phyloP scores from a whole-genome alignment of 1,284 basidiomycete genomes.

The Sphagnurus paluster region DNA sequence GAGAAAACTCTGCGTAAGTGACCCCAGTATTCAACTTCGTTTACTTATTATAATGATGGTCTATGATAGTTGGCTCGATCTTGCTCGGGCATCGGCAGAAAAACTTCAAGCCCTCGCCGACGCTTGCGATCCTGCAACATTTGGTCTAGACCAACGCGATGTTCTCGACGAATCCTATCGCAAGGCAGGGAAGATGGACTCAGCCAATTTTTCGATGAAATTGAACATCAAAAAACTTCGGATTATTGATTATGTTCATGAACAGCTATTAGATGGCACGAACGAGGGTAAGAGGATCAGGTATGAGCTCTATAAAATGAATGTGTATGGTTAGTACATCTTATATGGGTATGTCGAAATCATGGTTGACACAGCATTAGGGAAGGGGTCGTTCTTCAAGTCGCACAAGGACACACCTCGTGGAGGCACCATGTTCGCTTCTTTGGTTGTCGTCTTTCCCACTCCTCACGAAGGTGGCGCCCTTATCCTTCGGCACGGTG shows the following conservation, averaged over 20 bases:
- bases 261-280: slow-evolving; percentile 16
- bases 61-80: too few relatives aligned
- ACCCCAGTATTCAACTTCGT: background rate
- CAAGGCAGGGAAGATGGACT: slow-evolving; percentile 34
- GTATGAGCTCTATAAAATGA: slow-evolving; percentile 28
- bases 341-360: too few relatives aligned
- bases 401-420: slow-evolving; percentile 43
- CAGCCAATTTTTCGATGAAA: slow-evolving; percentile 23
- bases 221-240: slow-evolving; percentile 26
- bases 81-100: slow-evolving; percentile 1
- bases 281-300: slow-evolving; percentile 11
- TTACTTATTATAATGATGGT: too few relatives aligned
- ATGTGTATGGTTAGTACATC: slow-evolving; percentile 26
- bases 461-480: slow-evolving; percentile 40
- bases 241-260: slow-evolving; percentile 20
- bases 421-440: slow-evolving; percentile 44
- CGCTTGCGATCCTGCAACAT: slow-evolving; percentile 30
- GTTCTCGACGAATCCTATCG: slow-evolving; percentile 34
- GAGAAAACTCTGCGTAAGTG: background rate
- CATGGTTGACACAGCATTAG: too few relatives aligned
- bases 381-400: slow-evolving; percentile 34
- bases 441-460: slow-evolving; percentile 44
- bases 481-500: slow-evolving; percentile 33
- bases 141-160: too few relatives aligned
- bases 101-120: slow-evolving; percentile 6